Base-by-base conservation (phyloP, 768 basidiomycete species). In the Nidularia sp. region DNA sequence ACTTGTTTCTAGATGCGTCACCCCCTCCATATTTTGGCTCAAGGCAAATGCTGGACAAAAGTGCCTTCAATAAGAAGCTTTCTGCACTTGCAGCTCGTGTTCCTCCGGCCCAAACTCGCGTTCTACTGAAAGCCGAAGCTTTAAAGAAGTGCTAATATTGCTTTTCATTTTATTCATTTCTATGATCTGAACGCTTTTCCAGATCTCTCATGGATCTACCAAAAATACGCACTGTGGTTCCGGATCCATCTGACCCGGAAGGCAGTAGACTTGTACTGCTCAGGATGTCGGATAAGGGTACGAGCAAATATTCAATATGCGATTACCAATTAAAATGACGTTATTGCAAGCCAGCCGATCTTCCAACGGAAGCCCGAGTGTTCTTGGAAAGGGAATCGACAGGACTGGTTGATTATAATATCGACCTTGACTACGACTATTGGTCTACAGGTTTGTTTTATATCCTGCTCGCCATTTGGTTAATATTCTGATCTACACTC, bases 371-470 rank as follows among this genome's bases (percentile, higher is more conserved):
- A 33, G 76, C 82, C 41, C 68, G 69, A 46, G 68, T 77, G 4
- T 83, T 84, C 57, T 65, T 97, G 52, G 66, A 75, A 29, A 66
- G 68, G n/a, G 78, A 86, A 57, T 66, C 77, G 3, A 75, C 73
- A 35, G 81, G 79, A 5, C 62, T 92, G n/a, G 72, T 80, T 6
- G 68, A 71, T 12, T 80, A 91, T 60, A 70, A 68, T 0, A 55
- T 98, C 41, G 68, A 84, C 22, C 70, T 98, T 42, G 78, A 81
- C 51, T 98, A 98, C 64, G 78, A 88, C 62, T 88, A 92, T 66
- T 98, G 96, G 96, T 85, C 81, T 1, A 81, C 91, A 45, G 87
- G 94, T 93, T 60, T 56, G 9, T 45, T 34, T 25, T 45, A 45
- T 9, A 13, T 10, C 18, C 12, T 15, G 35, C 6, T 44, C 10